Base-by-base conservation (phyloP, 1,139 yeast genomes). In the Torulaspora pretoriensis region DNA sequence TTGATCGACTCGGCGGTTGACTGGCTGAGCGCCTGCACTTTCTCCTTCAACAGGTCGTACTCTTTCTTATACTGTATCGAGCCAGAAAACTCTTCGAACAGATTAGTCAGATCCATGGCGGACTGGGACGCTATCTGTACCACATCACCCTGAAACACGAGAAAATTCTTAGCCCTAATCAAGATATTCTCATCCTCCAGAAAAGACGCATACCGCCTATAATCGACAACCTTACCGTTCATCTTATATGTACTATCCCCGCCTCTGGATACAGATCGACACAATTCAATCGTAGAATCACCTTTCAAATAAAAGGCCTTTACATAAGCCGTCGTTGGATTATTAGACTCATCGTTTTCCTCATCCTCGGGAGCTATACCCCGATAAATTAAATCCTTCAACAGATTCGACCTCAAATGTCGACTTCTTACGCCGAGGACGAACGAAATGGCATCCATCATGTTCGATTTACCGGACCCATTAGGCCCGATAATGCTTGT, bases 371-470 rank as follows among this genome's bases (percentile, higher is more conserved):
- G 44, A 9, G 40, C 55, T 16, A 83, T 69, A 4, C 95, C 95
- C 52, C 96, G 74, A 60, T 89, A 89, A 3, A 92, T 79, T 60
- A 92, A 73, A 55, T 90, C 97, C 45, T 74, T 78, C 56, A 88
- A 67, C 47, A 80, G 79, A 23, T 75, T 71, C 2, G 97, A 87
- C 56, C 99, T 75, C 50, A 94, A 70, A 49, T 86, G 92, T 26
- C 75, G 70, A 13, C 94, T 79, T 56, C 84, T 73, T 41, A 92
- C 81, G 16, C 99, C 99, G 28, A 94, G 73, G 10, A 92, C 98
- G 63, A 92, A 92, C 2, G 97, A 88, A 13, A 90, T 89, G 36
- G 97, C 97, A 64, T 90, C 97, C 97, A 90, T 90, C 90, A 90
- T 83, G 60, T 92, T 92, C 38, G 96, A 86, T 69, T 92, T 92